Conservation (phyloP, 2,329 filamentous ascomycete species). For the Sporothrix pseudoabietina region DNA sequence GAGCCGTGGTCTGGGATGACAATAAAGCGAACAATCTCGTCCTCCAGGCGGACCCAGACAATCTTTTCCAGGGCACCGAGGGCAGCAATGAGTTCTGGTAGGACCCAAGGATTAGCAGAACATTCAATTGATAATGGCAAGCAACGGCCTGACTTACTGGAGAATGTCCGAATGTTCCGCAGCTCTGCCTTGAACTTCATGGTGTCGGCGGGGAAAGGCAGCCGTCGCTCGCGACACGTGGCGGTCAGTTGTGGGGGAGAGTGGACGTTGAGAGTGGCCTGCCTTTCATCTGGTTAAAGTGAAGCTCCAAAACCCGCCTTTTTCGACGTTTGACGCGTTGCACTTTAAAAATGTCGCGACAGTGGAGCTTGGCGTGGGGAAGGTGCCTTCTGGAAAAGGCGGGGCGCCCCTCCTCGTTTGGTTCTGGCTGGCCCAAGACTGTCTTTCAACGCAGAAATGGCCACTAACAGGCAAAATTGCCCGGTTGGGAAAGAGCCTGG, state of each 20-base stretch:
- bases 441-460: not conserved
- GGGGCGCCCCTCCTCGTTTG: not conserved
- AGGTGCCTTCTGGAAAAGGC: constrained; percentile 14
- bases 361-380: not conserved
- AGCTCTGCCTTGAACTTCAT: constrained; percentile 55
- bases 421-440: not conserved
- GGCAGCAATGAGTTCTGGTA: constrained; percentile 62
- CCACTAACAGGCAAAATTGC: constrained; percentile 28
- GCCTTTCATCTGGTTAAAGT: not conserved
- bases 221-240: not conserved
- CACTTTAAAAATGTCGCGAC: constrained; percentile 20
- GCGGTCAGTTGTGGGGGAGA: not conserved
- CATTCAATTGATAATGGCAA: not conserved
- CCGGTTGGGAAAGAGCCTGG: constrained; percentile 27
- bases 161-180: constrained; percentile 67
- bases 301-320: not conserved
- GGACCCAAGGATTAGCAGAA: not conserved
- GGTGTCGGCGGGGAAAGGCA: not conserved
- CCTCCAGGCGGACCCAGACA: constrained; percentile 86
- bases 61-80: constrained; percentile 74
- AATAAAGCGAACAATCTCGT: constrained; percentile 87
- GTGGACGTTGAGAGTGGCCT: not conserved
- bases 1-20: constrained; percentile 93
- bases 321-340: constrained; percentile 12
- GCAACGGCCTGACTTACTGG: constrained; percentile 50